Base-by-base conservation (phyloP, 2,329 filamentous ascomycete genomes). In the Monosporascus sp. region DNA sequence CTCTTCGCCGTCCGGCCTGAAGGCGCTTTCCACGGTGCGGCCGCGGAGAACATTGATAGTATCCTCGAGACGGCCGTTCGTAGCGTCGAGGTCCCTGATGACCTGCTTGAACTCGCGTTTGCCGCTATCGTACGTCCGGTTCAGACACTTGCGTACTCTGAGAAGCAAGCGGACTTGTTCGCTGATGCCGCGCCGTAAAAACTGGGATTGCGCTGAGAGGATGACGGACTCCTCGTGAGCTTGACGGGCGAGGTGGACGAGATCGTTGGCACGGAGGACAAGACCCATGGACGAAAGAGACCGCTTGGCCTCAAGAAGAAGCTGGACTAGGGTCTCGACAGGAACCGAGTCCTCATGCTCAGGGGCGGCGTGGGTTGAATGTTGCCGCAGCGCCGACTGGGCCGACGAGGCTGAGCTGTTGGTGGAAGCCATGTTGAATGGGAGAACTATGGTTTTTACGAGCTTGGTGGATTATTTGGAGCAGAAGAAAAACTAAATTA, bases 221-320 rank as follows among this genome's bases (percentile, higher is more conserved):
- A 92, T 78, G 51, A 90, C 86, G 48, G 86, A 86, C 61, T 94
- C 87, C 66, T 96, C 89, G 59, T 96, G 78, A 37, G 89, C 82
- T 35, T 79, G 75, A 37, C 91, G 86, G 5, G 91, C 90, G 16
- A 82, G 78, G 20, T 84, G 90, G 45, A 94, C 88, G 52, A 97
- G 85, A 65, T 95, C 88, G 66, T 94, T 92, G 59, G 91, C 92
- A 55, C 89, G 88, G 67, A 89, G 86, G 50, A 97, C 90, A 55
- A 89, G 85, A 43, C 79, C 84, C 68, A 95, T 91, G 11, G 91
- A 91, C 17, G 88, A 89, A 5, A 97, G 80, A 1, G 92, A 92
- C 45, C 90, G 85, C 69, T 97, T 97, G 8, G 93, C 89, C 31
- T 88, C 86, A 41, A 97, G 84, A 37, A 97, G 86, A 72, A 96